phyloP scores from a whole-genome alignment of 345 rosid genomes.

The Eucalyptus paniculata region DNA sequence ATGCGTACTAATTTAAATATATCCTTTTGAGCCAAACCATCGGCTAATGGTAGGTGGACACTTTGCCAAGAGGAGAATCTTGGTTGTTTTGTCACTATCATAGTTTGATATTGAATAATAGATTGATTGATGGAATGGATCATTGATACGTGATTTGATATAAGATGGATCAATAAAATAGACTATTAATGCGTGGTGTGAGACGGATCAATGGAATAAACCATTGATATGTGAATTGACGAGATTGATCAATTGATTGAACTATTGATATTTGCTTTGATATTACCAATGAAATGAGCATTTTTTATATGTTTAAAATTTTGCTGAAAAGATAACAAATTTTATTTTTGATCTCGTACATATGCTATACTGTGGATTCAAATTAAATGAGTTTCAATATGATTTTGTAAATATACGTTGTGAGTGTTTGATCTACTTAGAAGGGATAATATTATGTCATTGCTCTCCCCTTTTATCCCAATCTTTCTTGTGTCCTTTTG shows the following conservation, averaged over 20 bases:
- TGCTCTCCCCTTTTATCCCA: neutral
- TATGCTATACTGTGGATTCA: neutral
- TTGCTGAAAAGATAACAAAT: neutral
- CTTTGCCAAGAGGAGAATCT: too few species aligned
- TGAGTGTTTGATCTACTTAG: neutral
- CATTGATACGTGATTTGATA: neutral
- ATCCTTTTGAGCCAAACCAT: neutral
- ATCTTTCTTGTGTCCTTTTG: neutral
- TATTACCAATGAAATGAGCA: neutral
- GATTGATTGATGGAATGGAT: neutral
- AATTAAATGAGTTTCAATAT: neutral
- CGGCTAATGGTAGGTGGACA: rapidly evolving
- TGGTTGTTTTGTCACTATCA: too few species aligned
- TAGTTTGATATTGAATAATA: too few species aligned
- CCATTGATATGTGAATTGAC: too few species aligned
- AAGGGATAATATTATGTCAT: rapidly evolving
- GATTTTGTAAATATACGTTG: too few species aligned
- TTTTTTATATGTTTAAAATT: neutral
- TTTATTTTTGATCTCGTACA: too few species aligned
- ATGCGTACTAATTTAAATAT: too few species aligned
- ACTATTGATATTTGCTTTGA: neutral
- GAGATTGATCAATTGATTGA: rapidly evolving
- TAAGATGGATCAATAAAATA: neutral
- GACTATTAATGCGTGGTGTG: neutral
- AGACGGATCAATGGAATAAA: neutral